A percentile compares a stretch with the other conserved stretches of the same genome.
phyloP scores from a whole-genome alignment of 768 basidiomycete species.

The Xerocomus brunneocitrinus region DNA sequence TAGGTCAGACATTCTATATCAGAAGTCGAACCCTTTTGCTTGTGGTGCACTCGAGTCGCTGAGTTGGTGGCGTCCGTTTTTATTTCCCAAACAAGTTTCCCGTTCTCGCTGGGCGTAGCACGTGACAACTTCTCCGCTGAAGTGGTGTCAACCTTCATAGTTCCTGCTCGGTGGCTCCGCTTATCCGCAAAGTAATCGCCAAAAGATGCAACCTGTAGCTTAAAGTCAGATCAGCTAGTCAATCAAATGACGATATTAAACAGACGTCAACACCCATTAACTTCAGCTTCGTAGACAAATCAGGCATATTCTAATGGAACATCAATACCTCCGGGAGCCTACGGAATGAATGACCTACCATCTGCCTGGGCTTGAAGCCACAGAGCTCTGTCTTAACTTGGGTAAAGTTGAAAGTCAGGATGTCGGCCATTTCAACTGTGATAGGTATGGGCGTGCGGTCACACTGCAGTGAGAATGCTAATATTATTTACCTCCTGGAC shows the following conservation, averaged over 20 bases:
- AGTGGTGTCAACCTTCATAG: not conserved
- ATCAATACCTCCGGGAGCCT: not conserved
- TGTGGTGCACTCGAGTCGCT: not conserved
- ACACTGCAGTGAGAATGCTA: not conserved
- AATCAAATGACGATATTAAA: not conserved
- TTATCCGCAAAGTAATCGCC: conserved; percentile 71
- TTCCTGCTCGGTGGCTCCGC: conserved; percentile 13
- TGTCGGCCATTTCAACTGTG: conserved; percentile 66
- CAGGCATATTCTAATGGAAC: conserved; percentile 46
- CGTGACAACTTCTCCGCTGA: not conserved
- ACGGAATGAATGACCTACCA: conserved; percentile 25
- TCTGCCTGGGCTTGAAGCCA: conserved; percentile 38
- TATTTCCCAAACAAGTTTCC: not conserved
- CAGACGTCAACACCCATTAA: conserved; percentile 55
- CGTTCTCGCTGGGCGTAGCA: not conserved
- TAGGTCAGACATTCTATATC: conserved; percentile 56
- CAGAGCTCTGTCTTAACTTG: conserved; percentile 43
- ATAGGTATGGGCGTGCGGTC: not conserved
- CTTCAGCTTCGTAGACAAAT: conserved; percentile 63
- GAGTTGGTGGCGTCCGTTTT: not conserved
- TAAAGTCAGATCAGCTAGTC: not conserved
- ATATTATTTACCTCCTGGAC: conserved; percentile 49
- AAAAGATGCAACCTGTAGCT: conserved; percentile 53
- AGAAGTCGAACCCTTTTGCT: not conserved
- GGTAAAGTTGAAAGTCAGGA: conserved; percentile 69